phyloP scores from a whole-genome alignment of 805 yeast genomes.

The Brettanomyces custersianus region DNA sequence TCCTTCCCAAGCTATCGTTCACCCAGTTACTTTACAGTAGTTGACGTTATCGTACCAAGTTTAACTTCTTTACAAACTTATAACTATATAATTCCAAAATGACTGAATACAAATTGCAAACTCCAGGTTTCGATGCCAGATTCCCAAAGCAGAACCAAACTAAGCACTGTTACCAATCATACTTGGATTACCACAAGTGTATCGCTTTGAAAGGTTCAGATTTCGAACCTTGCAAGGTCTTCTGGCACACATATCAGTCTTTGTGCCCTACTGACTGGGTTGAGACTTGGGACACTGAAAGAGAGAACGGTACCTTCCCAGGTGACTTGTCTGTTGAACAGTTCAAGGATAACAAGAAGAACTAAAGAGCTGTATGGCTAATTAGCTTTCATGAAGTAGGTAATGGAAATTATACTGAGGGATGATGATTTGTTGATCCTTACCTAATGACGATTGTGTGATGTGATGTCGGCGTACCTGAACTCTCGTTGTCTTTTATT shows the following conservation, averaged over 20 bases:
- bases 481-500: no score
- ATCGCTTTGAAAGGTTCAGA: constrained; percentile 96
- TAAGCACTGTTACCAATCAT: constrained; percentile 96
- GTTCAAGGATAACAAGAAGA: constrained; percentile 15
- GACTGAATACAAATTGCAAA: constrained; percentile 41
- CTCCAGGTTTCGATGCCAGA: constrained; percentile 81
- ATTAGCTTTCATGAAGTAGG: background rate
- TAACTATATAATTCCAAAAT: constrained; percentile 9
- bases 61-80: no score
- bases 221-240: constrained; percentile 94
- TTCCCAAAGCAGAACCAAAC: constrained; percentile 98
- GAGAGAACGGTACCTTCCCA: constrained; percentile 38
- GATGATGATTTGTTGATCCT: no score
- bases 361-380: background rate
- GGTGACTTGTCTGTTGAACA: constrained; percentile 28
- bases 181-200: constrained; percentile 97
- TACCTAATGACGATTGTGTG: no score
- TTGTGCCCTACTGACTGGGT: constrained; percentile 82
- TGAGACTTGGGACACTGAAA: constrained; percentile 83
- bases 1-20: no score
- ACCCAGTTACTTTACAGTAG: no score
- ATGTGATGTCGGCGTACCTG: no score
- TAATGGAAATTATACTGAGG: no score
- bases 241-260: constrained; percentile 83
- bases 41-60: no score